Percentiles rank a stretch among this genome's conserved stretches.
These are phyloP conservation scores for Trypanosoma boissoni DNA, from an alignment of 208 protist genomes.

Conservation along the genomic window DNA sequence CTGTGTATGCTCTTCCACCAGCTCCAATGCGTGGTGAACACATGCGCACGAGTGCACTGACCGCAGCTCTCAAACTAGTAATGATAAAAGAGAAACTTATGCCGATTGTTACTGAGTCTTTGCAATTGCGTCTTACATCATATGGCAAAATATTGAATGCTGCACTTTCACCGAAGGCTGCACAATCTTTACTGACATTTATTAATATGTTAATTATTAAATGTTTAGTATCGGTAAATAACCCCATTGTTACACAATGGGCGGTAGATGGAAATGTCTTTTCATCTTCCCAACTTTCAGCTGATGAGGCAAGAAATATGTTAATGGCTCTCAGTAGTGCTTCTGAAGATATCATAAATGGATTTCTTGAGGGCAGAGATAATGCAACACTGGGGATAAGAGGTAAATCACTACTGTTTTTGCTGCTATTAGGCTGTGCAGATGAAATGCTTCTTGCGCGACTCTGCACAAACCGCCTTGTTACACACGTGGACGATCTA, in stretches of 20 bases:
- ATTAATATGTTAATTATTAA: constrained; percentile 63
- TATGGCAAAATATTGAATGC: constrained; percentile 48
- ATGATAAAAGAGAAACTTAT: constrained; percentile 68
- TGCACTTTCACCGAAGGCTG: constrained; percentile 38
- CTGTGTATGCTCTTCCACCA: constrained; percentile 51
- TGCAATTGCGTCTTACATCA: constrained; percentile 37
- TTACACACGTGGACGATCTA: constrained; percentile 55
- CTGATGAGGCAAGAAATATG: constrained; percentile 15
- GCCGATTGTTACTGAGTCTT: constrained; percentile 43
- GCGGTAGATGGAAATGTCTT: constrained; percentile 24
- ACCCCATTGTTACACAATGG: constrained; percentile 45
- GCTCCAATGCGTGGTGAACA: constrained; percentile 56
- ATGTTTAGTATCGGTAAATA: constrained; percentile 47
- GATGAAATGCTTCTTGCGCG: constrained; percentile 44
- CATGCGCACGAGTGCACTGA: constrained; percentile 81
- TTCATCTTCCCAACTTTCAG: constrained; percentile 26
- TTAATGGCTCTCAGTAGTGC: constrained; percentile 27
- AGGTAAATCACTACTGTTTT: constrained; percentile 72
- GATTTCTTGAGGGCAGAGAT: constrained; percentile 33
- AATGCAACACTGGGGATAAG: constrained; percentile 47
- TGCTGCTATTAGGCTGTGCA: constrained; percentile 61
- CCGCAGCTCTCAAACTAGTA: constrained; percentile 70
- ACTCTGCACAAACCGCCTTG: constrained; percentile 32
- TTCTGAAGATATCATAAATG: constrained; percentile 25
- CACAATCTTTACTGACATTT: constrained; percentile 81